Evolutionary conservation across 805 yeast species (phyloP).

Genomic region (Hanseniaspora vineae): DNA sequence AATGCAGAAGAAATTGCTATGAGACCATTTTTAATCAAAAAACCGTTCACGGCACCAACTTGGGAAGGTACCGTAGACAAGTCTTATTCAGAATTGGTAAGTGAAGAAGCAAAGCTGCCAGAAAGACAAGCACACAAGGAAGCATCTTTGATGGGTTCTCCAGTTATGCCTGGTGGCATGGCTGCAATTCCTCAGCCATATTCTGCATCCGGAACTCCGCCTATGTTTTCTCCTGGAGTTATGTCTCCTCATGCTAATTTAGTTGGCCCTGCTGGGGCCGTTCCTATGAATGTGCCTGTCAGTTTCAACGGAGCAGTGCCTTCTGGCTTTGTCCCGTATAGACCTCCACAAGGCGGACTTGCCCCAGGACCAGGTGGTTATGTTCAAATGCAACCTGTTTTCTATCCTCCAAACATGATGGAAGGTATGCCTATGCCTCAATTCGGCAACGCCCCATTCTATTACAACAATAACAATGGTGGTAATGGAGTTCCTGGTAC

Average conservation of each 20-base stretch:
- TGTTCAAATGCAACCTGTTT: constrained; percentile 23
- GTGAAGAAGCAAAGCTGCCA: constrained; percentile 24
- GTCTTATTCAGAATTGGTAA: constrained; percentile 40
- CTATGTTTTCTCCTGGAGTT: background rate
- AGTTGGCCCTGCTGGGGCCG: background rate
- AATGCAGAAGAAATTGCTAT: constrained; percentile 14
- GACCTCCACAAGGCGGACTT: background rate
- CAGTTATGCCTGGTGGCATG: constrained; percentile 13
- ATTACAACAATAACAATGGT: background rate
- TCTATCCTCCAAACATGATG: constrained; percentile 22
- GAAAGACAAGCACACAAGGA: constrained; percentile 12
- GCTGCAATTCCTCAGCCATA: constrained; percentile 1
- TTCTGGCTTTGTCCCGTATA: background rate
- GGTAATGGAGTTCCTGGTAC: too few relatives aligned
- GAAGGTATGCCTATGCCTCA: constrained; percentile 7
- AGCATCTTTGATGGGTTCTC: constrained; percentile 17
- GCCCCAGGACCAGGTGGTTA: background rate
- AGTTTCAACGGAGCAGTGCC: background rate
- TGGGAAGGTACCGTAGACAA: constrained; percentile 54
- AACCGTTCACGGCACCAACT: constrained; percentile 63
- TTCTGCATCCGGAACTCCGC: background rate
- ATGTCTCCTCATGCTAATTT: background rate
- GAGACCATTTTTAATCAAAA: constrained; percentile 36
- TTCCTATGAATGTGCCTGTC: background rate
- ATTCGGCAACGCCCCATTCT: background rate